These are phyloP conservation scores for Coemansia sp. DNA, from an alignment of 371 early-diverging fungal genomes.

Conservation along the genomic window DNA sequence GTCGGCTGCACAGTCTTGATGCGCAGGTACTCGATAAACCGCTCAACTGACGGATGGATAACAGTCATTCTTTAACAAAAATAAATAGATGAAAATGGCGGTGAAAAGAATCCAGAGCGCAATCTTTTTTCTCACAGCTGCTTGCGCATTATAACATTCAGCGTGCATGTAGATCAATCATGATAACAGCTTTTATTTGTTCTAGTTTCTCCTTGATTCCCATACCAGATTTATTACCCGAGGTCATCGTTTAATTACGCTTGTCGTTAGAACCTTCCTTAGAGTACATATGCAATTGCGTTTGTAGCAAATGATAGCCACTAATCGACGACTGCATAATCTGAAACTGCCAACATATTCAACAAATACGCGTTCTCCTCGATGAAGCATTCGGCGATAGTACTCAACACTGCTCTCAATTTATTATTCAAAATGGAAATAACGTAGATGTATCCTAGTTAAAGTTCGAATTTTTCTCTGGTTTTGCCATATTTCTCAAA, in stretches of 20 bases:
- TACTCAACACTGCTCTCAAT: conserved; percentile 71
- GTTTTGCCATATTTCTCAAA: too few species aligned
- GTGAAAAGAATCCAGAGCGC: too few species aligned
- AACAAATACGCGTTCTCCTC: conserved; percentile 59
- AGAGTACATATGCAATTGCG: too few species aligned
- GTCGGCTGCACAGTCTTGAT: conserved; percentile 78
- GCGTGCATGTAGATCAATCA: not conserved
- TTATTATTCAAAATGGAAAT: too few species aligned
- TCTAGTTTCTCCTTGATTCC: not conserved
- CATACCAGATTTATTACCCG: not conserved
- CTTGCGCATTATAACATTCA: too few species aligned
- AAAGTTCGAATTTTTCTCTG: too few species aligned
- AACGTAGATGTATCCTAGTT: too few species aligned
- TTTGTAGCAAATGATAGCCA: too few species aligned
- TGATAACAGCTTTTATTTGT: not conserved
- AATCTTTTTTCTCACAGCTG: too few species aligned
- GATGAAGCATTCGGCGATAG: conserved; percentile 70
- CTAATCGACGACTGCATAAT: not conserved
- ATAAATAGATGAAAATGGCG: not conserved
- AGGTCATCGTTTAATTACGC: conserved; percentile 37
- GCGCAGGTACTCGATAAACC: conserved; percentile 73
- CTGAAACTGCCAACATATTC: conserved; percentile 69
- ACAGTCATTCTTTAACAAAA: not conserved
- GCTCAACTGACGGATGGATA: conserved; percentile 49
- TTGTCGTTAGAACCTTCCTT: conserved; percentile 32